Evolutionary conservation across 202 grass and related monocot species (phyloP), one percentile per base, ranked within the genome.

Genomic region (Zizania palustris): DNA sequence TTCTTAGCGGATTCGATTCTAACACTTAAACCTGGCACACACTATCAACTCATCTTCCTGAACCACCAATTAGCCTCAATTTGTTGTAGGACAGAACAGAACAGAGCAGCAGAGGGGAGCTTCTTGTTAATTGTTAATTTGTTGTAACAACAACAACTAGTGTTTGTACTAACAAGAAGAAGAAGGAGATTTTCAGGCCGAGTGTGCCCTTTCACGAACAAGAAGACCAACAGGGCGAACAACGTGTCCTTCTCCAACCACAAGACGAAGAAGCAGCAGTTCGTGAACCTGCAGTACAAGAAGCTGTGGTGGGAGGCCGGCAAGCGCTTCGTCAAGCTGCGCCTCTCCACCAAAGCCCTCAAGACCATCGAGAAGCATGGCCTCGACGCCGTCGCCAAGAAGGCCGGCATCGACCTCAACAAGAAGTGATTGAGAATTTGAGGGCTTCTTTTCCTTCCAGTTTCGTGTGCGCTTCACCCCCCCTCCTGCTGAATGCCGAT

Each of bases 241-340:
- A 90, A 89, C 60, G 94, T 97, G 34, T 91, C 94, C 9, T 97
- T 93, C 82, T 97, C 94, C 51, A 97, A 97, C 49, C 86, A 90
- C 79, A 93, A 93, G 72, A 91, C 88, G 1, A 97, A 97, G 94
- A 97, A 85, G 84, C 79, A 93, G 82, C 91, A 97, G 37, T 91
- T 97, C 62, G 91, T 97, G 9, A 97, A 91, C 79, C 79, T 97
- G 72, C 93, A 93, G 85, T 93, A 91, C 86, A 97, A 97, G 84
- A 97, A 78, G 68, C 60, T 97, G 57, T 93, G 93, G 93, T 97
- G 93, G 93, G 90, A 93, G 65, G 90, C 84, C 3, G 90, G 93
- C 3, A 93, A 97, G 44, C 81, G 88, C 50, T 97, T 65, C 57
- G 73, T 97, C 36, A 97, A 93, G 75, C 81, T 93, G 37, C 86